These are phyloP conservation scores for Fusarium protoensiforme DNA, from an alignment of 2,329 filamentous ascomycete species.

Conservation along the genomic window DNA sequence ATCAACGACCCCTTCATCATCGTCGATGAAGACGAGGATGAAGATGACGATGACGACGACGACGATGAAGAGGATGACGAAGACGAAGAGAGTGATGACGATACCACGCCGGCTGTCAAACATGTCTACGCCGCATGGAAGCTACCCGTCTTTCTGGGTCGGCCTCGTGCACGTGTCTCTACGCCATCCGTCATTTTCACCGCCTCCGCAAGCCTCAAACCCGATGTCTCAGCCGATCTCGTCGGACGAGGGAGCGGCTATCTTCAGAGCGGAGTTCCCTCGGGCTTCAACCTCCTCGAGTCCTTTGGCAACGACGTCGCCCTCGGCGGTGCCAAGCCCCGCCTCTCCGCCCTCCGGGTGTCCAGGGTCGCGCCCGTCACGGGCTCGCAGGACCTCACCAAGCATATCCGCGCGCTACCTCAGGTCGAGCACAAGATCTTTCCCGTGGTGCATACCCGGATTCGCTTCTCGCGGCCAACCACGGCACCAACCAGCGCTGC, in stretches of 20 bases:
- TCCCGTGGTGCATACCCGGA: constrained; percentile 77
- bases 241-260: constrained; percentile 65
- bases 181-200: constrained; percentile 74
- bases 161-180: constrained; percentile 73
- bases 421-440: constrained; percentile 72
- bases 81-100: constrained; percentile 41
- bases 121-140: constrained; percentile 70
- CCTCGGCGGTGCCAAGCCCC: constrained; percentile 70
- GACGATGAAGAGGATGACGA: constrained; percentile 48
- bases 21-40: constrained; percentile 49
- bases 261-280: constrained; percentile 74
- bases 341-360: constrained; percentile 78
- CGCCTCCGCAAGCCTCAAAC: constrained; percentile 69
- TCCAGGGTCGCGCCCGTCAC: constrained; percentile 78
- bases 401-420: constrained; percentile 72
- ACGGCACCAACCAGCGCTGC: constrained; percentile 67
- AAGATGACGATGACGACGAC: constrained; percentile 52
- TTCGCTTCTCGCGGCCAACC: constrained; percentile 76
- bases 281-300: constrained; percentile 81
- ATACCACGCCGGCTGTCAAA: constrained; percentile 39
- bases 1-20: constrained; percentile 62
- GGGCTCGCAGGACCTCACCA: constrained; percentile 68
- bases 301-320: constrained; percentile 75
- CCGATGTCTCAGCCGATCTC: constrained; percentile 50
- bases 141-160: constrained; percentile 65